Evolutionary conservation across 208 protist genomes (phyloP).

Genomic region (Trypanosoma boissoni): DNA sequence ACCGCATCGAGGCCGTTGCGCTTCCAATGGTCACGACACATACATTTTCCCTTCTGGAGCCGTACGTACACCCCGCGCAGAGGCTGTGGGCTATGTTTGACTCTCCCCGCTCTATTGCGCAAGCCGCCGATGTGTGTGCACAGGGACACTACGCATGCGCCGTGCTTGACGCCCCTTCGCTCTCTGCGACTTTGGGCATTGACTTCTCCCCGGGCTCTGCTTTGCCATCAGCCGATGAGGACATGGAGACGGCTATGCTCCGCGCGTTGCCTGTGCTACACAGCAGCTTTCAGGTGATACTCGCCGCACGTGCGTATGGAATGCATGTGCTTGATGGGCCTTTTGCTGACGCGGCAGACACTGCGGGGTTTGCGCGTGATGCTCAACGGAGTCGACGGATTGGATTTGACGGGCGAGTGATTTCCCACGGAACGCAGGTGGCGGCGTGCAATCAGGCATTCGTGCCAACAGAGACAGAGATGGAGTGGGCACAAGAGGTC

Average conservation of each 20-base stretch:
- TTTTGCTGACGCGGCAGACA: slow-evolving; percentile 75
- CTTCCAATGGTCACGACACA: slow-evolving; percentile 55
- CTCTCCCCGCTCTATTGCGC: slow-evolving; percentile 56
- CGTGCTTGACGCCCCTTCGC: no score
- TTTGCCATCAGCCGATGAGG: no score
- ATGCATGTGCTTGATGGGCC: slow-evolving; percentile 76
- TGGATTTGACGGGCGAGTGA: slow-evolving; percentile 80
- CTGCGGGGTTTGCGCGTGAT: slow-evolving; percentile 52
- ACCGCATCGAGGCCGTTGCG: slow-evolving; percentile 67
- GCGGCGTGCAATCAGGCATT: slow-evolving; percentile 59
- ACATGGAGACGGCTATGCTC: slow-evolving; percentile 15
- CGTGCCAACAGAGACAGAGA: slow-evolving; percentile 47
- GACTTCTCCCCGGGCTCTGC: no score
- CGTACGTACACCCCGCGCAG: slow-evolving; percentile 75
- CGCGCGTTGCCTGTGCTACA: slow-evolving; percentile 46
- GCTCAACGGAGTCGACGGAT: slow-evolving; percentile 46
- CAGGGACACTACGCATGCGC: slow-evolving; percentile 66
- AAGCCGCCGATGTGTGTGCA: slow-evolving; percentile 63
- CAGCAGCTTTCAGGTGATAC: slow-evolving; percentile 54
- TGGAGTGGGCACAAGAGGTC: slow-evolving; percentile 63
- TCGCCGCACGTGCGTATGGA: slow-evolving; percentile 51
- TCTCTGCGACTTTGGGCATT: no score
- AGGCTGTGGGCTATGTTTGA: slow-evolving; percentile 85
- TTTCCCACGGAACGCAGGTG: slow-evolving; percentile 73
- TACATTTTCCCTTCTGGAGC: slow-evolving; percentile 48